Percentiles rank a stretch among this genome's conserved stretches.
Conservation (phyloP, 2,329 filamentous ascomycete species). For the Thelonectria rubi region DNA sequence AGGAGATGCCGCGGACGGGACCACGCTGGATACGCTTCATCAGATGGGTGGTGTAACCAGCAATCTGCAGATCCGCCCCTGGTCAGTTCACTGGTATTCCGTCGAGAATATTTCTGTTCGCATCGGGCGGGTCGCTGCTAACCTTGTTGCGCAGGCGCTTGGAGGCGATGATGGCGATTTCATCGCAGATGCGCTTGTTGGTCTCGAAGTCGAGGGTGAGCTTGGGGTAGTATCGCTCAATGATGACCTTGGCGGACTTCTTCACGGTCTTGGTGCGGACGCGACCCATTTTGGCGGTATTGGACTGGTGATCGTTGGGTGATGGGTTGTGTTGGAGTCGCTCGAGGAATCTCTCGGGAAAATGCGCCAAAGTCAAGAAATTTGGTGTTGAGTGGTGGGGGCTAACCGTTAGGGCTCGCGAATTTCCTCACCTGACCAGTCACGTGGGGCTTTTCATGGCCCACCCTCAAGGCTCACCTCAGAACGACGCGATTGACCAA, state of each 20-base stretch:
- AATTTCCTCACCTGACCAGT: constrained; percentile 28
- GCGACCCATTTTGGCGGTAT: constrained; percentile 73
- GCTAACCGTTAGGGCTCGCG: constrained; percentile 44
- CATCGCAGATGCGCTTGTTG: constrained; percentile 99
- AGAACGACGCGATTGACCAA: neutral
- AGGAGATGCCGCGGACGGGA: constrained; percentile 99
- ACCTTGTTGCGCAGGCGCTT: constrained; percentile 99
- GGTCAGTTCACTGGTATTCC: constrained; percentile 32
- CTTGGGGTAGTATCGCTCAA: constrained; percentile 97
- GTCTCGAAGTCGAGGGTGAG: constrained; percentile 99
- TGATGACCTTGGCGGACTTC: constrained; percentile 97
- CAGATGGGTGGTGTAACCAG: constrained; percentile 96
- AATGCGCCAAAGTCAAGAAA: constrained; percentile 37
- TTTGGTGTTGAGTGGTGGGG: constrained; percentile 44
- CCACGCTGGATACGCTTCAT: constrained; percentile 99
- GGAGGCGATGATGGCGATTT: constrained; percentile 98
- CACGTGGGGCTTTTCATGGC: constrained; percentile 37
- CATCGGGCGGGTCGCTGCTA: constrained; percentile 40
- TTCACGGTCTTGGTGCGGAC: constrained; percentile 76
- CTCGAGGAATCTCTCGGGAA: constrained; percentile 33
- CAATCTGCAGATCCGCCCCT: constrained; percentile 69
- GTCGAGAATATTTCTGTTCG: constrained; percentile 1
- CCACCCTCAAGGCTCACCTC: neutral
- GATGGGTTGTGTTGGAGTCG: constrained; percentile 43
- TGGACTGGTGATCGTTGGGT: constrained; percentile 50